Conservation (phyloP, 495 filamentous ascomycete species). For the Penicillium crystallinum region DNA sequence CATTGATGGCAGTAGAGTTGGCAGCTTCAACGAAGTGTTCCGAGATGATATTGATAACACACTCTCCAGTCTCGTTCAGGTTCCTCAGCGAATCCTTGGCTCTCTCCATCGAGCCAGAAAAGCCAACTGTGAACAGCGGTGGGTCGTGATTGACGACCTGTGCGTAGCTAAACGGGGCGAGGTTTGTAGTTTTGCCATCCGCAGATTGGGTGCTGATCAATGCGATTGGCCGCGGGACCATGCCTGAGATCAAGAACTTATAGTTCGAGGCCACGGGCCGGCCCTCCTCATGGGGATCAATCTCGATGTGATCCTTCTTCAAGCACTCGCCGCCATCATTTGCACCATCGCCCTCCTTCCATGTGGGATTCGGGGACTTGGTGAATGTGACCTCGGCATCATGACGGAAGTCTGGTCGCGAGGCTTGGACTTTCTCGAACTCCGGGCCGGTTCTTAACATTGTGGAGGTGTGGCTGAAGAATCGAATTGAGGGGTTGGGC, state of each 20-base stretch:
- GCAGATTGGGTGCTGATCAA: constrained; percentile 56
- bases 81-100: constrained; percentile 77
- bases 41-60: constrained; percentile 79
- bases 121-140: constrained; percentile 80
- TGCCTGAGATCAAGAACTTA: constrained; percentile 83
- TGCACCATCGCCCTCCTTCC: constrained; percentile 73
- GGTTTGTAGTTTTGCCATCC: constrained; percentile 61
- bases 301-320: constrained; percentile 62
- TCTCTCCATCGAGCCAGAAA: constrained; percentile 45
- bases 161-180: constrained; percentile 85
- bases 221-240: constrained; percentile 76
- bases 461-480: constrained; percentile 19
- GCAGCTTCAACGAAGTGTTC: constrained; percentile 87
- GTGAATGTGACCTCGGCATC: constrained; percentile 53
- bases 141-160: constrained; percentile 84
- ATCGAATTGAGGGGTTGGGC: constrained; percentile 1
- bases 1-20: constrained; percentile 71
- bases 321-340: constrained; percentile 55
- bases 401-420: constrained; percentile 60
- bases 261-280: constrained; percentile 72
- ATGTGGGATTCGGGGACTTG: constrained; percentile 67
- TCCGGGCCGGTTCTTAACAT: constrained; percentile 45
- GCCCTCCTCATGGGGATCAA: constrained; percentile 74
- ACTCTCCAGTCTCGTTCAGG: constrained; percentile 63
- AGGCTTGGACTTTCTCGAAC: constrained; percentile 70